Evolutionary conservation across 768 basidiomycete genomes (phyloP).

Genomic region (Suillus subalutaceus): DNA sequence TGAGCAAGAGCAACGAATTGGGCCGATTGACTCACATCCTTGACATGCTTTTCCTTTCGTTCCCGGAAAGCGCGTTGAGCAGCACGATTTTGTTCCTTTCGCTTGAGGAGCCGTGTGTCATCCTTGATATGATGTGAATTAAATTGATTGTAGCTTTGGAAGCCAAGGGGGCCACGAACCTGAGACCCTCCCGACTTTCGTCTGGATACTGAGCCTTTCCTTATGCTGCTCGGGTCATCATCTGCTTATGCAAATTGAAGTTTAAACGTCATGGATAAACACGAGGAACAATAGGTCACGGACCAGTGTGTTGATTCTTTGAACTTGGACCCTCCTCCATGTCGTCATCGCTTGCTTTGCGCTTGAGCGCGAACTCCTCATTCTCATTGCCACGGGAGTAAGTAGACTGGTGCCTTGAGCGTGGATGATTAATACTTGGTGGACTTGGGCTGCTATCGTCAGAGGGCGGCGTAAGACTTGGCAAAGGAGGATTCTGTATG

Average conservation of each 20-base stretch:
- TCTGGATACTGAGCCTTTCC: slow-evolving; percentile 29
- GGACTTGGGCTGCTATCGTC: slow-evolving; percentile 85
- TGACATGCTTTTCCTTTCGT: slow-evolving; percentile 96
- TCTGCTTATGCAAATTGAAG: slow-evolving; percentile 13
- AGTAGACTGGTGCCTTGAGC: slow-evolving; percentile 18
- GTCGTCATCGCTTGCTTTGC: slow-evolving; percentile 74
- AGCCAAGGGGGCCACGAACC: slow-evolving; percentile 26
- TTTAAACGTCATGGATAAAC: not conserved
- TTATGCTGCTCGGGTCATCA: slow-evolving; percentile 27
- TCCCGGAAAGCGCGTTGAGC: slow-evolving; percentile 98
- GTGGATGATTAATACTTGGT: slow-evolving; percentile 43
- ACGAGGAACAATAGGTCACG: slow-evolving; percentile 24
- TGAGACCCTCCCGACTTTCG: slow-evolving; percentile 46
- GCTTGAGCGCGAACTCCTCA: slow-evolving; percentile 61
- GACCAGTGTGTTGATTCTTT: slow-evolving; percentile 69
- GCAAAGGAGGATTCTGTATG: slow-evolving; percentile 48
- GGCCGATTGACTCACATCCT: slow-evolving; percentile 68
- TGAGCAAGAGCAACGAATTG: slow-evolving; percentile 10
- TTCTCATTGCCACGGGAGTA: slow-evolving; percentile 36
- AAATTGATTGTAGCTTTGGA: not conserved
- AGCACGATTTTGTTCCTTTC: slow-evolving; percentile 97
- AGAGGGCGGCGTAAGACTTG: slow-evolving; percentile 61
- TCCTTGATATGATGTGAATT: slow-evolving; percentile 45
- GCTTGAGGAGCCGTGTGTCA: slow-evolving; percentile 75
- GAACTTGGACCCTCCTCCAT: slow-evolving; percentile 65